Evolutionary conservation across 2,329 filamentous ascomycete genomes (phyloP).

Genomic region (Xylariaceae sp.): DNA sequence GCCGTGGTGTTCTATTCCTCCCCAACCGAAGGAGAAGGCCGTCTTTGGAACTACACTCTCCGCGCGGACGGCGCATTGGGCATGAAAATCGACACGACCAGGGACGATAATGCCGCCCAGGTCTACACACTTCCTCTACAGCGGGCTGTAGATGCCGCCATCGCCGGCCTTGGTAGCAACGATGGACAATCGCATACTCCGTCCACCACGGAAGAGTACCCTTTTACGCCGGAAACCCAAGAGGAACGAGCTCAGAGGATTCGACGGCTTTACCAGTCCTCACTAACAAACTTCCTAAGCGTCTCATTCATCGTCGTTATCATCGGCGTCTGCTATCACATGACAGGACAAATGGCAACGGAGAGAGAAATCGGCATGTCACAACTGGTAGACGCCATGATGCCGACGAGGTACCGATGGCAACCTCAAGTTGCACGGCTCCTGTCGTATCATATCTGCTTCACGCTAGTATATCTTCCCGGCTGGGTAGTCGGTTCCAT

Average conservation of each 20-base stretch:
- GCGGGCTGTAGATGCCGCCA: constrained; percentile 74
- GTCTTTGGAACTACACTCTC: constrained; percentile 85
- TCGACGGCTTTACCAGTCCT: constrained; percentile 69
- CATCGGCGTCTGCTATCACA: constrained; percentile 82
- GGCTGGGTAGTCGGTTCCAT: constrained; percentile 79
- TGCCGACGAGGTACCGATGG: constrained; percentile 75
- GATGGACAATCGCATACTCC: constrained; percentile 42
- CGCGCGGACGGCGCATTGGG: constrained; percentile 74
- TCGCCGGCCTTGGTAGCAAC: constrained; percentile 55
- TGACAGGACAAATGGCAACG: constrained; percentile 81
- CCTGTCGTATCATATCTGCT: constrained; percentile 76
- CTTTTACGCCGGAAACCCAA: constrained; percentile 73
- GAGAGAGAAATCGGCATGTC: constrained; percentile 88
- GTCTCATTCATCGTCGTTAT: constrained; percentile 80
- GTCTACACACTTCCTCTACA: constrained; percentile 81
- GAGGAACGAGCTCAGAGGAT: constrained; percentile 68
- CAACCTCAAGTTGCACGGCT: constrained; percentile 78
- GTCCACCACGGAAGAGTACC: constrained; percentile 63
- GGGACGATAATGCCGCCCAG: constrained; percentile 72
- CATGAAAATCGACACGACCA: constrained; percentile 63
- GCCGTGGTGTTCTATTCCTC: constrained; percentile 77
- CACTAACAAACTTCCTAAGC: constrained; percentile 75
- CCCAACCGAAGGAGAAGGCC: constrained; percentile 66
- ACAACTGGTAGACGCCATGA: constrained; percentile 88
- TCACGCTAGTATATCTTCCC: constrained; percentile 77